Base-by-base conservation (phyloP, 2,329 filamentous ascomycete genomes). In the Monilinia polystroma region DNA sequence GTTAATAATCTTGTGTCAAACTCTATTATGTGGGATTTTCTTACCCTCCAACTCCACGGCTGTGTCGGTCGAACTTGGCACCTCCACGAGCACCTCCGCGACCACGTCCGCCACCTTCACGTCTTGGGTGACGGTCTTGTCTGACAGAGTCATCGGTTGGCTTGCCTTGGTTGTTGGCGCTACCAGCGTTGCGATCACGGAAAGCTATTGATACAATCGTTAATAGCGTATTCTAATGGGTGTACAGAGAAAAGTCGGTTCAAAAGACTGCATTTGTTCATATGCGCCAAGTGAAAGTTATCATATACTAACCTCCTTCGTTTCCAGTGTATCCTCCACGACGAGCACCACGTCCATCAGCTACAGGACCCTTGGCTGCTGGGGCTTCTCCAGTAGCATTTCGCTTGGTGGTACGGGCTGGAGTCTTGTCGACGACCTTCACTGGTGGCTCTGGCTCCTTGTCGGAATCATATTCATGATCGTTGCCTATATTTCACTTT, bases 361-460 rank as follows among this genome's bases (percentile, higher is more conserved):
- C 68, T 58, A 71, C 69, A 49, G 72, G 68, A 65, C 70, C 68
- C 66, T 73, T 74, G 43, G 74, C 70, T 64, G 81, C 76, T 71
- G 90, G 87, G 76, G 87, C 85, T 78, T 92, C 87, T 78, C 87
- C 87, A 78, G 90, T 89, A 78, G 86, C 90, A 82, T 94, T 93
- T 83, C 92, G 92, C 90, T 97, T 97, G 79, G 69, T 75, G 62
- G 86, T 85, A 80, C 92, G 89, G 77, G 87, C 83, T 73, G 84
- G 81, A 73, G 88, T 86, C 88, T 95, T 96, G 80, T 97, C 92
- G 78, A 95, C 86, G 79, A 91, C 90, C 87, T 92, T 95, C 76
- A 91, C 88, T 76, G 93, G 93, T 79, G 90, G 89, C 76, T 87
- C 84, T 76, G 89, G 87, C 73, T 85, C 84, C 81, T 88, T 88